Conservation (phyloP, 306 rosid species). For the Quercus suber region DNA sequence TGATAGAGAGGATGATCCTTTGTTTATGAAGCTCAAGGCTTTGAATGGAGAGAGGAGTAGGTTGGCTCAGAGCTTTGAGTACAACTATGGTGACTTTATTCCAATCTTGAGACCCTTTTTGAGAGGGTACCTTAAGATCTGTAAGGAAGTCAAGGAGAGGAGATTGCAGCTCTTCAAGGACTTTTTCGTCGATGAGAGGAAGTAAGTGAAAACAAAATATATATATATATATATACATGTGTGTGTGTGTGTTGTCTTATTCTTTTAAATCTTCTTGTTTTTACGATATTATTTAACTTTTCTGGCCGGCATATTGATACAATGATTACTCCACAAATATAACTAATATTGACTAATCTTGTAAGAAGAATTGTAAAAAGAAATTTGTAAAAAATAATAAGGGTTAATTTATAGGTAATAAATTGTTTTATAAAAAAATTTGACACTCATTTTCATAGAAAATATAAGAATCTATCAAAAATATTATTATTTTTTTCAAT, state of each 20-base stretch:
- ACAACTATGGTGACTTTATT: slow-evolving; percentile 86
- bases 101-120: slow-evolving; percentile 84
- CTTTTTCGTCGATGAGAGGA: slow-evolving; percentile 77
- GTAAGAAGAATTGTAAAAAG: too few species aligned
- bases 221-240: too few species aligned
- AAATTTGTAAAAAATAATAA: too few species aligned
- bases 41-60: slow-evolving; percentile 82
- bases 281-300: background rate
- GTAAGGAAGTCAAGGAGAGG: slow-evolving; percentile 73
- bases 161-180: slow-evolving; percentile 81
- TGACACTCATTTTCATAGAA: accelerated
- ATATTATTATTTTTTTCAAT: too few species aligned
- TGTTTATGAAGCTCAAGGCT: slow-evolving; percentile 51
- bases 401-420: too few species aligned
- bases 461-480: too few species aligned
- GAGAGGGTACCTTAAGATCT: slow-evolving; percentile 72
- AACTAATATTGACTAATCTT: too few species aligned
- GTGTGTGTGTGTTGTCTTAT: too few species aligned
- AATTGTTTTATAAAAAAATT: too few species aligned
- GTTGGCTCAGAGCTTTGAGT: slow-evolving; percentile 87
- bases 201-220: slow-evolving; percentile 39
- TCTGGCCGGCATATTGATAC: too few species aligned
- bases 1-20: slow-evolving; percentile 68
- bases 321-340: too few species aligned
- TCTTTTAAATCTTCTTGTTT: background rate